Base-by-base conservation (phyloP, 768 basidiomycete species). In the Naematelia aurantialba region DNA sequence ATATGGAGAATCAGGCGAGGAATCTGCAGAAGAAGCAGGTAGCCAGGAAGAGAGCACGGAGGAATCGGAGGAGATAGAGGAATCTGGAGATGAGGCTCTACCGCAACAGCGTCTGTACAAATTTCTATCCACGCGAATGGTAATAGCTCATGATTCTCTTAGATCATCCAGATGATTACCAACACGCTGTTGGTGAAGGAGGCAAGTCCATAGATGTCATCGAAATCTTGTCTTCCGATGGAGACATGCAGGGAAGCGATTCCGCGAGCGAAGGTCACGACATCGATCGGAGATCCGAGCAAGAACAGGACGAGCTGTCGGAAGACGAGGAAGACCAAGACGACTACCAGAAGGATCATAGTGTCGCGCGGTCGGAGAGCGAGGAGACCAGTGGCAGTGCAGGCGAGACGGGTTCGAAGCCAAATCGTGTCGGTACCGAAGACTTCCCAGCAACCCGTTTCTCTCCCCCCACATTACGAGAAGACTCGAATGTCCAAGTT, bases 241-340 rank as follows among this genome's bases (percentile, higher is more conserved):
- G 52, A 5, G 52, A 58, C 22, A 34, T 54, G 14, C 45, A 49
- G 24, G 62, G 45, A 3, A 45, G 50, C 12, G 25, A 48, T 3
- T 24, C 27, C 4, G 42, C 45, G 19, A 45, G 54, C n/a, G 55
- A 61, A 19, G 60, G 55, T 25, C 46, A 31, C 19, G 39, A 19
- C 17, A 29, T 39, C n/a, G 46, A 53, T 27, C 45, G 55, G 21
- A 45, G 56, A n/a, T 27, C 49, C 10, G 45, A 55, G 8, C 26
- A 17, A 31, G 52, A 52, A 10, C 26, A 52, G 31, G 52, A 52
- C 26, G 25, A 52, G 21, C 19, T 52, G 11, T 45, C 52, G 4
- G 53, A 59, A 14, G 57, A 52, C 10, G 52, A 59, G 30, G 53
- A 59, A 2, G 34, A 44, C 25, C 45, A 31, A 17, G 48, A 56